Evolutionary conservation across 1,139 yeast genomes (phyloP).

Genomic region (Pneumocystis jirovecii): DNA sequence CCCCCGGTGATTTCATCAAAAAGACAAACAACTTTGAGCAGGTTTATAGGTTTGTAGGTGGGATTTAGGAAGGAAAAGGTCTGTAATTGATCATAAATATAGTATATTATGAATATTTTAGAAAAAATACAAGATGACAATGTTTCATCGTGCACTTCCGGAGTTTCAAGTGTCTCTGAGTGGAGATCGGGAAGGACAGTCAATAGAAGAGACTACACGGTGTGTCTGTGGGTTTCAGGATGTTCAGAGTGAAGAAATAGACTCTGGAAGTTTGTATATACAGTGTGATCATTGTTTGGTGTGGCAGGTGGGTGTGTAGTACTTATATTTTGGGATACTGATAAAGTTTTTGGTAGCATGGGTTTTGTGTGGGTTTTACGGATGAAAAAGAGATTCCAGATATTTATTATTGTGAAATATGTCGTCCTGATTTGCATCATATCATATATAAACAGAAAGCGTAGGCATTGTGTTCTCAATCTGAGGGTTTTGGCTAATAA

Average conservation of each 20-base stretch:
- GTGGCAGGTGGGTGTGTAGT: slow-evolving; percentile 96
- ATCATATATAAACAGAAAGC: neutral
- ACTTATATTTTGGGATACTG: neutral
- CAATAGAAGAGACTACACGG: slow-evolving; percentile 54
- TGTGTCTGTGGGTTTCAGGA: slow-evolving; percentile 54
- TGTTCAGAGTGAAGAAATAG: slow-evolving; percentile 43
- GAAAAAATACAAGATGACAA: neutral
- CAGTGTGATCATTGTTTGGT: slow-evolving; percentile 85
- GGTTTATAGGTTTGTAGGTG: neutral
- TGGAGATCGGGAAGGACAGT: neutral
- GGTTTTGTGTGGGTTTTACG: neutral
- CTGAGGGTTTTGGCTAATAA: neutral
- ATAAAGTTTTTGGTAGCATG: neutral
- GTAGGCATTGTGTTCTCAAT: neutral
- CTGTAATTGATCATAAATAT: neutral
- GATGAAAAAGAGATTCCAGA: neutral
- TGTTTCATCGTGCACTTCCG: neutral
- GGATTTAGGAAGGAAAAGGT: neutral
- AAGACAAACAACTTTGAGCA: neutral
- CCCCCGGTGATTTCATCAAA: neutral
- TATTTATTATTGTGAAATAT: slow-evolving; percentile 1
- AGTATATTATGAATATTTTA: neutral
- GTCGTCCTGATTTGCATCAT: neutral
- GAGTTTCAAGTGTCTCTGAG: neutral
- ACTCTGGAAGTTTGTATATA: slow-evolving; percentile 51